Base-by-base conservation (phyloP, 2,329 filamentous ascomycete genomes). In the Fusarium poae region DNA sequence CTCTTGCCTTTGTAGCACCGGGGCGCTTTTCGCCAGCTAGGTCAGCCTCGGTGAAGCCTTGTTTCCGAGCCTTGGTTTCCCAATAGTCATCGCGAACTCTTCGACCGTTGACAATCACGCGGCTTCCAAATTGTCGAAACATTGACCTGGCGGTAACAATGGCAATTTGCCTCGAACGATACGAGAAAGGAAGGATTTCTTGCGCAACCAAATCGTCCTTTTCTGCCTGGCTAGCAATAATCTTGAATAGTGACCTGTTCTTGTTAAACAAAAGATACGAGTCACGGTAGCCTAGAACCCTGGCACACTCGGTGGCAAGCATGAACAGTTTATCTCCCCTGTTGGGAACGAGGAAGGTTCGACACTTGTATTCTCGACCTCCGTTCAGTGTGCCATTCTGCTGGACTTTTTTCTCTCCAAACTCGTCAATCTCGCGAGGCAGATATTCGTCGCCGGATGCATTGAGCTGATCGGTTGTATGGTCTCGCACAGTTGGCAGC, bases 261-360 rank as follows among this genome's bases (percentile, higher is more conserved):
- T 98, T 97, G 86, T 98, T 98, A 84, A 99, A 99, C 18, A 99
- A 84, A 35, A 99, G 85, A 78, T 99, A 99, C n/a, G 94, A 97
- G 79, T 99, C 96, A 65, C 96, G 88, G 78, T 99, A 99, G 46
- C 94, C 92, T 23, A 98, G 84, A 6, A 97, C 94, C 71, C 96
- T 89, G 25, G 96, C 96, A 77, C 96, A 98, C 81, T 99, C 96
- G 18, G 96, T 99, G 35, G 96, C 96, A 53, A 99, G 88, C 96
- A 99, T 99, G 82, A 98, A 99, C 8, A 98, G 87, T 80, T 97
- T 97, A 71, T 97, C 91, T 29, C 93, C 94, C 72, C 96, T 87
- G 75, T 97, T 91, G 20, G 95, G 94, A 6, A 99, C 94, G 70
- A 92, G 89, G 78, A 99, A 99, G 2, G 95, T 98, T 68, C 94